Percentiles rank a stretch among this genome's conserved stretches.
These are phyloP conservation scores for Huntiella abstrusa DNA, from an alignment of 2,329 filamentous ascomycete genomes.

Conservation along the genomic window DNA sequence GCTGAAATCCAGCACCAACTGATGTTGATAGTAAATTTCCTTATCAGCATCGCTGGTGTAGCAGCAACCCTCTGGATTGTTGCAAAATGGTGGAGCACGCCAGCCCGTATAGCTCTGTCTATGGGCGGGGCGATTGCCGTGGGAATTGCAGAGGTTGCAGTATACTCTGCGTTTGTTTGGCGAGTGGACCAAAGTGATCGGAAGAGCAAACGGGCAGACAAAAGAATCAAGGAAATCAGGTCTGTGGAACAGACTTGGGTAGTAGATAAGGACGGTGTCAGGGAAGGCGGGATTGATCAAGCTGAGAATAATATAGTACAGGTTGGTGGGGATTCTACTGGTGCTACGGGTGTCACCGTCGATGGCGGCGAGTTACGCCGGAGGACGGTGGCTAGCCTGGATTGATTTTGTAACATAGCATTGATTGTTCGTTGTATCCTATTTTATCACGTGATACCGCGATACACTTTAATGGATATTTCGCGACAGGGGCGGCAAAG, in stretches of 20 bases:
- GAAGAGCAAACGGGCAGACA: constrained; percentile 30
- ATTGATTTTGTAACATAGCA: neutral
- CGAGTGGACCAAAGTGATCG: constrained; percentile 49
- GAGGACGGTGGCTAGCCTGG: too few relatives aligned
- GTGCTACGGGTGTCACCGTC: too few relatives aligned
- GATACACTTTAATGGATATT: constrained; percentile 4
- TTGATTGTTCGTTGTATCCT: neutral
- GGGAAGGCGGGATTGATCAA: neutral
- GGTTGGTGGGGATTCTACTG: too few relatives aligned
- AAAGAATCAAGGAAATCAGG: constrained; percentile 38
- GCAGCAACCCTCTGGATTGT: constrained; percentile 62
- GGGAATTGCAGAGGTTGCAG: constrained; percentile 55
- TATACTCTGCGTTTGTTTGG: constrained; percentile 59
- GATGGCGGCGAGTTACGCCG: too few relatives aligned
- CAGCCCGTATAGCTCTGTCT: constrained; percentile 49
- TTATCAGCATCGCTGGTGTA: constrained; percentile 68
- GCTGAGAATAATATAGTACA: too few relatives aligned
- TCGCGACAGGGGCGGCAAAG: constrained; percentile 7
- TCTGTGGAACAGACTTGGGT: constrained; percentile 57
- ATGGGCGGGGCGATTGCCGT: constrained; percentile 52
- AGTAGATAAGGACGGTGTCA: constrained; percentile 23
- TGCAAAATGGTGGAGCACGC: constrained; percentile 56
- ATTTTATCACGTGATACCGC: constrained; percentile 11
- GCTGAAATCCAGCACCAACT: constrained; percentile 69
- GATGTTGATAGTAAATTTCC: constrained; percentile 72